Evolutionary conservation across 176 grass and related monocot genomes (phyloP).

Genomic region (Bonia amplexicaulis): DNA sequence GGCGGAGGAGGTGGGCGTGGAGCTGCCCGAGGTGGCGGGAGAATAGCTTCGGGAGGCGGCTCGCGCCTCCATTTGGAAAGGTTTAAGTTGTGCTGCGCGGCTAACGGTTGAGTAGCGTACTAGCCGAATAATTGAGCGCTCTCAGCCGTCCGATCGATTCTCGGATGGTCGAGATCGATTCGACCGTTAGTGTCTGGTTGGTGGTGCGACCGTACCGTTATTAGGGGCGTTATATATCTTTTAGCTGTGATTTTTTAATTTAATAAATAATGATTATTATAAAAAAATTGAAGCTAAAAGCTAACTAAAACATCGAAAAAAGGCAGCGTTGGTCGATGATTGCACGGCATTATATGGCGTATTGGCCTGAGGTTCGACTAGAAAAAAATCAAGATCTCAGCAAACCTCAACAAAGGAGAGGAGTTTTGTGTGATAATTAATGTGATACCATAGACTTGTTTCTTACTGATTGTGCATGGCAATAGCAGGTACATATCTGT

Average conservation of each 20-base stretch:
- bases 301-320: no score
- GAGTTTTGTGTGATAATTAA: neutral
- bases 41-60: constrained; percentile 4
- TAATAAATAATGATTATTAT: no score
- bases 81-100: neutral
- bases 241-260: no score
- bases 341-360: no score
- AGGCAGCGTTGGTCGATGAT: no score
- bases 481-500: neutral
- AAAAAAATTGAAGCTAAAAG: no score
- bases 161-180: neutral
- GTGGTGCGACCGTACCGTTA: no score
- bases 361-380: no score
- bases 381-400: no score
- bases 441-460: neutral
- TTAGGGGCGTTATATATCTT: no score
- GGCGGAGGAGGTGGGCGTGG: constrained; percentile 64
- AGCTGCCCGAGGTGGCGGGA: constrained; percentile 51
- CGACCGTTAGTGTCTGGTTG: no score
- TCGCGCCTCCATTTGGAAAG: constrained; percentile 2
- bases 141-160: neutral
- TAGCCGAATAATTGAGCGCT: neutral
- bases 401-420: neutral
- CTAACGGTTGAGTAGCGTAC: neutral
- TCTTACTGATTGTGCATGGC: neutral